phyloP scores from a whole-genome alignment of 331 rosid genomes.

The Rhamnella rubrinervis region DNA sequence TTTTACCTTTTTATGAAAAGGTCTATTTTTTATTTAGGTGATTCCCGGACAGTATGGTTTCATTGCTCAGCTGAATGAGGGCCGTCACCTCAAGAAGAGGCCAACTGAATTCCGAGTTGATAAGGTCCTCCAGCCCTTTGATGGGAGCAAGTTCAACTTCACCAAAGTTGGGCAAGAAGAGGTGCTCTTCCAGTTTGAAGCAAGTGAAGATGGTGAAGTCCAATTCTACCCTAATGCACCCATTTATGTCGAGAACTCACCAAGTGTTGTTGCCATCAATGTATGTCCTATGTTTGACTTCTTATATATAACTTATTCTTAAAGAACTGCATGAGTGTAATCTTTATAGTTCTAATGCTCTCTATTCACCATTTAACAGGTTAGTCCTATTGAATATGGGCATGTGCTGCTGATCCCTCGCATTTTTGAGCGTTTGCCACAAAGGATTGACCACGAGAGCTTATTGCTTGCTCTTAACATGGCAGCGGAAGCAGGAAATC shows the following conservation, averaged over 20 bases:
- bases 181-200: conserved; percentile 83
- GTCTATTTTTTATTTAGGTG: conserved; percentile 46
- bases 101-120: conserved; percentile 96
- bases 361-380: conserved; percentile 51
- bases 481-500: conserved; percentile 81
- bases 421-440: conserved; percentile 74
- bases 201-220: conserved; percentile 67
- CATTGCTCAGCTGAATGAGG: conserved; percentile 97
- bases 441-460: conserved; percentile 84
- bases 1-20: neutral
- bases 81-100: conserved; percentile 98
- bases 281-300: conserved; percentile 36
- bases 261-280: conserved; percentile 87
- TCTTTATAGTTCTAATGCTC: neutral
- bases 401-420: conserved; percentile 94
- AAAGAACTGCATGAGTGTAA: neutral
- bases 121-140: conserved; percentile 95
- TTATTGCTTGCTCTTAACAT: conserved; percentile 84
- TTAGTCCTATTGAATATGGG: conserved; percentile 97
- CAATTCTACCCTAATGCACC: conserved; percentile 80
- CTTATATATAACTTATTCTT: neutral
- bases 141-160: conserved; percentile 85
- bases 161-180: conserved; percentile 98
- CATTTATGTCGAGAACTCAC: conserved; percentile 75
- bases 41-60: conserved; percentile 84